These are phyloP conservation scores for Apiospora sp. DNA, from an alignment of 2,329 filamentous ascomycete genomes.

Conservation along the genomic window DNA sequence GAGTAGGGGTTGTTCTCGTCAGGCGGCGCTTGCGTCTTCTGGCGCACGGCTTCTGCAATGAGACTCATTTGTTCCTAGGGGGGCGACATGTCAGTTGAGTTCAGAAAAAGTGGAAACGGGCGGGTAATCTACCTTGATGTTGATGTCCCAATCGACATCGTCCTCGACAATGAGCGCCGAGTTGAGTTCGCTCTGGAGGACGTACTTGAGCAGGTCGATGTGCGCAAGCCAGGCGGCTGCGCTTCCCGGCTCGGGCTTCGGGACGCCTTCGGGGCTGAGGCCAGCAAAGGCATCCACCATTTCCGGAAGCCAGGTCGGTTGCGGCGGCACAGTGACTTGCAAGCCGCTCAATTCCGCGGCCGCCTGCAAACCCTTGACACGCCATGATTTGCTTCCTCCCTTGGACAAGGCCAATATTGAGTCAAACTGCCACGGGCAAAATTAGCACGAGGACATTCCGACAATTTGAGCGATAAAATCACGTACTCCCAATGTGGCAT, in stretches of 20 bases:
- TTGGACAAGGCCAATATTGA: background rate
- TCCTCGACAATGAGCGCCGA: constrained; percentile 50
- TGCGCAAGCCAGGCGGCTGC: constrained; percentile 42
- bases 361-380: constrained; percentile 44
- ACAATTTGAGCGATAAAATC: no score
- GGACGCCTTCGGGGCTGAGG: constrained; percentile 32
- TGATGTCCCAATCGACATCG: constrained; percentile 51
- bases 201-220: constrained; percentile 42
- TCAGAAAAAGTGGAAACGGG: background rate
- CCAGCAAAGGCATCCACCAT: constrained; percentile 40
- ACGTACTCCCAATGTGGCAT: background rate
- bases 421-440: background rate
- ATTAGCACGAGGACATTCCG: background rate
- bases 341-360: constrained; percentile 44
- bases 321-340: constrained; percentile 42
- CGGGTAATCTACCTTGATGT: constrained; percentile 35
- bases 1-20: constrained; percentile 35
- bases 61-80: constrained; percentile 38
- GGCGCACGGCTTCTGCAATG: constrained; percentile 42
- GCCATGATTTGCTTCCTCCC: constrained; percentile 36
- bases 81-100: background rate
- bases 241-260: constrained; percentile 31
- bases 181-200: constrained; percentile 40
- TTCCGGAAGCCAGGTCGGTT: constrained; percentile 41
- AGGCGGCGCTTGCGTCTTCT: constrained; percentile 33